Percentiles rank a stretch among this genome's conserved stretches.
Conservation (phyloP, 2,329 filamentous ascomycete genomes). For the Aquanectria penicillioides region DNA sequence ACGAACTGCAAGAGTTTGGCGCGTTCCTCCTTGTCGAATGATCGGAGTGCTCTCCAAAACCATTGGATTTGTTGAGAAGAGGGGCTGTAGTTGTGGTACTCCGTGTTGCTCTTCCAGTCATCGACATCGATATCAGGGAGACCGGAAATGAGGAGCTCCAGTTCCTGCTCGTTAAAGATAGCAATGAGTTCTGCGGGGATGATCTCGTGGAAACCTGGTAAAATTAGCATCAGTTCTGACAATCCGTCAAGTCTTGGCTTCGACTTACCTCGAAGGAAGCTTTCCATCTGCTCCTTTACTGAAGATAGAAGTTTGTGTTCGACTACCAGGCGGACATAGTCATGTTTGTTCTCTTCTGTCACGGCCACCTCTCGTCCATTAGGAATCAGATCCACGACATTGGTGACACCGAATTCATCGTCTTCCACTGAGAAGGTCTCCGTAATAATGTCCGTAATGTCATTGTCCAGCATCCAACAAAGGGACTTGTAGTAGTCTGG, state of each 20-base stretch:
- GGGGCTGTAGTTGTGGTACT: slow-evolving; percentile 96
- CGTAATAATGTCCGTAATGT: slow-evolving; percentile 97
- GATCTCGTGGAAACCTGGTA: slow-evolving; percentile 91
- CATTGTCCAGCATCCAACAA: slow-evolving; percentile 98
- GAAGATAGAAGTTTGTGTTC: slow-evolving; percentile 93
- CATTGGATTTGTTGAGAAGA: slow-evolving; percentile 97
- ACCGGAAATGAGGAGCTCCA: slow-evolving; percentile 95
- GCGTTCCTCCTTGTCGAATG: slow-evolving; percentile 98
- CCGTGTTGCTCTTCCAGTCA: slow-evolving; percentile 99
- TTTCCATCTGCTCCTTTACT: slow-evolving; percentile 92
- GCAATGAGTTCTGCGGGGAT: slow-evolving; percentile 93
- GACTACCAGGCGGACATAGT: slow-evolving; percentile 93
- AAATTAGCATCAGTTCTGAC: slow-evolving; percentile 10
- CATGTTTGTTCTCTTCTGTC: slow-evolving; percentile 98
- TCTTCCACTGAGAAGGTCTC: slow-evolving; percentile 96
- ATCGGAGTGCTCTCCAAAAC: slow-evolving; percentile 98
- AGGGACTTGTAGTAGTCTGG: slow-evolving; percentile 99
- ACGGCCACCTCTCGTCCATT: slow-evolving; percentile 92
- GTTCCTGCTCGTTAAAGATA: slow-evolving; percentile 98
- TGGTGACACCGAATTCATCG: slow-evolving; percentile 91
- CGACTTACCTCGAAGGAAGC: slow-evolving; percentile 82
- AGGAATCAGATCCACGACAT: slow-evolving; percentile 85
- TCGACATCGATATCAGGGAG: slow-evolving; percentile 97
- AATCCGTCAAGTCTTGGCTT: not conserved
- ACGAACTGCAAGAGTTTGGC: slow-evolving; percentile 98